These are phyloP conservation scores for Myriosclerotinia curreyana DNA, from an alignment of 2,329 filamentous ascomycete species.

Conservation along the genomic window DNA sequence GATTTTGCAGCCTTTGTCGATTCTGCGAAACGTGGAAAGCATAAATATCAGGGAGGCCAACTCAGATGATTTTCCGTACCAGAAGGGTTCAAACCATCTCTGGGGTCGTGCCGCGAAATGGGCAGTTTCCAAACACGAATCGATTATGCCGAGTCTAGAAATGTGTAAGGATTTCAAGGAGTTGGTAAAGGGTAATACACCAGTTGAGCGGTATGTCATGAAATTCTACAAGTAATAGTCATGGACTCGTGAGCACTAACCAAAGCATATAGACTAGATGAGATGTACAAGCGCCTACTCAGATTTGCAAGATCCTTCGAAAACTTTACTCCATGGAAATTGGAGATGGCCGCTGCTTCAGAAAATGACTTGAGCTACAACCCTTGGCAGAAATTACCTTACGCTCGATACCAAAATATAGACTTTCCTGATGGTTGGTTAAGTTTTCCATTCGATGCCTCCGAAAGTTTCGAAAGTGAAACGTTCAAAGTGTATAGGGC, in stretches of 20 bases:
- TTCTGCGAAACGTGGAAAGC: neutral
- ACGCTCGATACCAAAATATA: too few relatives aligned
- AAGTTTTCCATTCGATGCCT: neutral
- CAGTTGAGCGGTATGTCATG: neutral
- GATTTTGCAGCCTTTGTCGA: neutral
- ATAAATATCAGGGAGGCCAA: neutral
- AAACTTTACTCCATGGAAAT: constrained; percentile 3
- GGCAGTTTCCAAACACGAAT: neutral
- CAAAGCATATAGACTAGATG: neutral
- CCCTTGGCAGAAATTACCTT: too few relatives aligned
- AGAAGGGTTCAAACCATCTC: neutral
- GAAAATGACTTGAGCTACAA: neutral
- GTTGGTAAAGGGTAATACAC: neutral
- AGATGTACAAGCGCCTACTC: neutral
- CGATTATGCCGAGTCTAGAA: neutral
- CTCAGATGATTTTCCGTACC: neutral
- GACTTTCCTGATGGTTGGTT: neutral
- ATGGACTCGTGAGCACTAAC: neutral
- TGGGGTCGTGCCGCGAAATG: neutral
- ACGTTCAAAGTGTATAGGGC: neutral
- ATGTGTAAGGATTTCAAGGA: neutral
- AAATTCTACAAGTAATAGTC: neutral
- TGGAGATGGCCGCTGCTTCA: neutral
- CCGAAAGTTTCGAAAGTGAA: neutral
- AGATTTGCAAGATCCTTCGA: neutral